Base-by-base conservation (phyloP, 768 basidiomycete species). In the Psilocybe cubensis region DNA sequence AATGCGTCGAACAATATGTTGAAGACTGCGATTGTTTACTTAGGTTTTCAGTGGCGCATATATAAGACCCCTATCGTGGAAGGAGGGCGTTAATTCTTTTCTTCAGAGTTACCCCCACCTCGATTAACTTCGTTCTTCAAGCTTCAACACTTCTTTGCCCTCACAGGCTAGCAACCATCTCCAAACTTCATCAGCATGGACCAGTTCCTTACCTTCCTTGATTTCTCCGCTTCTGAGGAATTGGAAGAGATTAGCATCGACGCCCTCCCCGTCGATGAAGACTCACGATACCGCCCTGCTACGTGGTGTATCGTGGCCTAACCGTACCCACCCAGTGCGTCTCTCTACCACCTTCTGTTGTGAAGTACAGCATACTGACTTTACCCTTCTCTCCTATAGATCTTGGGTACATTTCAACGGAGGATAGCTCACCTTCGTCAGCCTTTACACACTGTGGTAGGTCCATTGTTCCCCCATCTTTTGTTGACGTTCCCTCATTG, bases 231-330 rank as follows among this genome's bases (percentile, higher is more conserved):
- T 23, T 21, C 49, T 21, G 10, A 20, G 21, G 49, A 38, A 23
- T 31, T 20, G 21, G 49, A 51, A 14, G 49, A 51, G 23, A 18
- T 40, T 40, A 23, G 21, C 21, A 9, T 51, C 23, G 21, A 38
- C 35, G 49, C 23, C 40, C 21, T 40, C 20, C 49, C 49, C 33
- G 49, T 51, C 12, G 38, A 51, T 23, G 49, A 51, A 40, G 49
- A 51, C 31, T 51, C 49, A 40, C 31, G 49, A 38, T 51, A 35
- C 31, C 49, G 49, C 10, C 49, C 33, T 8, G 31, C 27, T 8
- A 18, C 29, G 27, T 51, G 49, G 49, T 51, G 49, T 51, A 40
- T 27, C 18, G 29, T 51, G 10, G 49, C 49, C 9, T 51, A 23
- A 51, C 12, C 35, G 35, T 38, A 38, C 35, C 40, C 21, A 27